phyloP scores from a whole-genome alignment of 805 yeast species.

The Kuraishia floccosa region DNA sequence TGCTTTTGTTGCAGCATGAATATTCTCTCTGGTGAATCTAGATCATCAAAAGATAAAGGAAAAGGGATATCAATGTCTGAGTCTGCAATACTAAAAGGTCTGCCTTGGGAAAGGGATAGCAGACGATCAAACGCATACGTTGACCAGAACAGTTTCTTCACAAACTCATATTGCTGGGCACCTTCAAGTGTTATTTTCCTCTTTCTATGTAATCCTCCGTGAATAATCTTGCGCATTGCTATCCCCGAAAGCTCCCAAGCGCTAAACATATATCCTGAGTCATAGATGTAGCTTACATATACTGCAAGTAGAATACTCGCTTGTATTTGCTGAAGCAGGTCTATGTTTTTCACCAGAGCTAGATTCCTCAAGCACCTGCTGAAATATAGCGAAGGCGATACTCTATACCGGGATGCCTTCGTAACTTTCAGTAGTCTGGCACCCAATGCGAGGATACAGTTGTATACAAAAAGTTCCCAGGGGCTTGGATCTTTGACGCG shows the following conservation, averaged over 20 bases:
- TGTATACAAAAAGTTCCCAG: slow-evolving; percentile 9
- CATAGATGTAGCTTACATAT: slow-evolving; percentile 10
- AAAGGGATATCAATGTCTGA: slow-evolving; percentile 16
- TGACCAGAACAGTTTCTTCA: slow-evolving; percentile 16
- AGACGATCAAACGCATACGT: slow-evolving; percentile 15
- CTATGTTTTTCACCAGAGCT: slow-evolving; percentile 4
- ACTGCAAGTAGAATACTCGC: slow-evolving; percentile 10
- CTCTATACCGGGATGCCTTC: slow-evolving; percentile 8
- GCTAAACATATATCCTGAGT: slow-evolving; percentile 8
- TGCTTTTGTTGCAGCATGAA: slow-evolving; percentile 8
- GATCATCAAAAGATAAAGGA: slow-evolving; percentile 11
- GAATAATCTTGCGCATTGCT: slow-evolving; percentile 11
- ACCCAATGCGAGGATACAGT: slow-evolving; percentile 9
- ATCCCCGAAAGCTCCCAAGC: slow-evolving; percentile 13
- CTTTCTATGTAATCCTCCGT: slow-evolving; percentile 10
- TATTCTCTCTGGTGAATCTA: slow-evolving; percentile 5
- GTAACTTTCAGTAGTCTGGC: slow-evolving; percentile 9
- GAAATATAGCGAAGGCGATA: slow-evolving; percentile 9
- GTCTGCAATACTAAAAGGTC: slow-evolving; percentile 15
- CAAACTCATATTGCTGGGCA: slow-evolving; percentile 9
- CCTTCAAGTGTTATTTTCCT: slow-evolving; percentile 6
- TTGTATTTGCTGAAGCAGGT: slow-evolving; percentile 10
- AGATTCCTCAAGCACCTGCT: slow-evolving; percentile 7
- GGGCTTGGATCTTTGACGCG: slow-evolving; percentile 4
- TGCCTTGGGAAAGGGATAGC: slow-evolving; percentile 13